Base-by-base conservation (phyloP, 495 filamentous ascomycete genomes). In the Aspergillus hancockii region DNA sequence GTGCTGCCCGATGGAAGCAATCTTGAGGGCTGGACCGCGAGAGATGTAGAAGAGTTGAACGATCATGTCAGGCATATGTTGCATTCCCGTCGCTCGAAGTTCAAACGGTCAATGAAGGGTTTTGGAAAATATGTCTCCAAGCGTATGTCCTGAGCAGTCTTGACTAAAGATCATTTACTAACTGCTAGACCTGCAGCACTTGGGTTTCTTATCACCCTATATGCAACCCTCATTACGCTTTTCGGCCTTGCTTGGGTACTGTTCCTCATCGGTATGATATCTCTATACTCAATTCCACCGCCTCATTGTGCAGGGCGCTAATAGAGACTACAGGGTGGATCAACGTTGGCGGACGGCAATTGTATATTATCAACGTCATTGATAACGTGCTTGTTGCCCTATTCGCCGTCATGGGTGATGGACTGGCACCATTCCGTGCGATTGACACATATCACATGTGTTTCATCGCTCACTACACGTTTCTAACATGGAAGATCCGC, bases 191-290 rank as follows among this genome's bases (percentile, higher is more conserved):
- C 23, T 22, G 19, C 47, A 81, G 78, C 90, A 10, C 77, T 93
- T 30, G 90, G 90, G 7, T 87, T 91, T 60, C 75, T 90, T 25
- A 85, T 93, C 23, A 91, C 88, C 7, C 68, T 92, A 10, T 93
- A 93, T 63, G 89, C 88, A n/a, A 86, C 84, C 9, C 74, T 92
- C 13, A 90, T 93, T 59, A 93, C 90, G 0, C 76, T 90, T 8
- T 93, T 92, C 57, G 90, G 90, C 60, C 79, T 90, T 49, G 88
- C 87, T 1, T 93, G 90, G 90, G 90, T 93, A 0, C 80, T 93
- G 32, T 92, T 91, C 74, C 71, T 93, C 49, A 93, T 93, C 63
- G 90, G 77, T 78, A 70, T 43, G 52, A 3, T 14, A 54, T 23
- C 12, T 28, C 25, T 55, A 16, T 45, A 16, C 55, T 49, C 18